Base-by-base conservation (phyloP, 75 land plant genomes). In the Azolla pinnata region DNA sequence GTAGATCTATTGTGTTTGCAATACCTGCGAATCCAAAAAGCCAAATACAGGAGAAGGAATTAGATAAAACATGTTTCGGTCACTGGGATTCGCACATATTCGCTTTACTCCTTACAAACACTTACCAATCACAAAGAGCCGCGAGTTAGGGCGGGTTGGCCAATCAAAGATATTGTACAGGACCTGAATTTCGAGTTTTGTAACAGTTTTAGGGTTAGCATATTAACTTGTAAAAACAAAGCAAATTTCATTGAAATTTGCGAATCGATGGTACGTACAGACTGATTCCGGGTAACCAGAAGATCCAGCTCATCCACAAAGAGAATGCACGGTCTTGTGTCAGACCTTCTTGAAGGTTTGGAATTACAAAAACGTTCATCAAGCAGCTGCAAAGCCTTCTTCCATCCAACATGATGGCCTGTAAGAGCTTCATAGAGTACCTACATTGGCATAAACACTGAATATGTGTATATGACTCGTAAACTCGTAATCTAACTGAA, bases 271-370 rank as follows among this genome's bases (percentile, higher is more conserved):
- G 29, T 9, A 61, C 18, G 67, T 85, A 92, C 96, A 67, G 98
- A 89, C 64, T 93, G 98, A 65, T 78, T 89, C 50, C 85, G 69
- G 21, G 90, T 93, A 5, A 93, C 87, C 57, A 93, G 83, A 67
- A 93, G 87, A 70, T 93, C 98, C 57, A 93, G 81, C 63, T 93
- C 98, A 76, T 93, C 98, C 33, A 93, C 76, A n/a, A 93, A 80
- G 1, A 93, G 78, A 75, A 93, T 60, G 68, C 93, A 87, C 21
- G 98, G 96, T 17, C 74, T 77, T 31, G 63, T 70, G 44, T 85
- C 74, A 17, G 65, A 63, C 53, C 80, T 81, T 26, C 69, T 57
- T 54, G 46, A 60, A 32, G 60, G 64, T 40, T 64, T 68, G 38
- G 67, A 65, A 4, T 79, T 70, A 44, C 90, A 83, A 61, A 89